These are phyloP conservation scores for Ustulina deusta DNA, from an alignment of 2,329 filamentous ascomycete genomes.

Conservation along the genomic window DNA sequence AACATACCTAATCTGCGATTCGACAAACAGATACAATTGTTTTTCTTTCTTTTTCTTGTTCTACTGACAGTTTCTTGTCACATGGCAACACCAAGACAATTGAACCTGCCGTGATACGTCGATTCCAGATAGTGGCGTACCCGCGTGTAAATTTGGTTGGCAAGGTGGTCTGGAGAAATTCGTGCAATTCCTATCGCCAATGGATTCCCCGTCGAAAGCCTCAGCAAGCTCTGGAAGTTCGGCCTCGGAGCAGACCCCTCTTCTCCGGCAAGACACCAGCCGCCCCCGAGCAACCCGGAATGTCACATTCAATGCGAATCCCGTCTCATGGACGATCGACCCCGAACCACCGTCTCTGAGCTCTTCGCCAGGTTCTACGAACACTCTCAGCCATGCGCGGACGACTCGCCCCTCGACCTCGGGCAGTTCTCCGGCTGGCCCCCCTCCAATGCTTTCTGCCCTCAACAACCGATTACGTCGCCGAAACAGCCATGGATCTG, in stretches of 20 bases:
- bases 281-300: slow-evolving; percentile 66
- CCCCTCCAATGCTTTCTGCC: slow-evolving; percentile 76
- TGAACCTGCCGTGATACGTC: slow-evolving; percentile 16
- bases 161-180: slow-evolving; percentile 12
- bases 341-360: slow-evolving; percentile 56
- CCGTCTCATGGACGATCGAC: slow-evolving; percentile 71
- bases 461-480: slow-evolving; percentile 89
- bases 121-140: slow-evolving; percentile 18
- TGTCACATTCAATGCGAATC: slow-evolving; percentile 82
- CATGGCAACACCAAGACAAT: slow-evolving; percentile 13
- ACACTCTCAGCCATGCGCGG: slow-evolving; percentile 51
- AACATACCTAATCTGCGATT: slow-evolving; percentile 11
- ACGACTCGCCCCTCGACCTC: slow-evolving; percentile 50
- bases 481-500: slow-evolving; percentile 82
- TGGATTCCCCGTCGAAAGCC: slow-evolving; percentile 45
- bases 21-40: slow-evolving; percentile 12
- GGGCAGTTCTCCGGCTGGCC: slow-evolving; percentile 49
- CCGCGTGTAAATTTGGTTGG: slow-evolving; percentile 1
- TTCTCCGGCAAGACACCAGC: slow-evolving; percentile 48
- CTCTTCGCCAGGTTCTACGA: slow-evolving; percentile 48
- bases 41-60: neutral
- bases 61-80: slow-evolving; percentile 3
- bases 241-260: slow-evolving; percentile 49
- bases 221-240: slow-evolving; percentile 42
- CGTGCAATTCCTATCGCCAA: slow-evolving; percentile 32